phyloP scores from a whole-genome alignment of 1,139 yeast genomes.

The Scheffersomyces cryptocercus region DNA sequence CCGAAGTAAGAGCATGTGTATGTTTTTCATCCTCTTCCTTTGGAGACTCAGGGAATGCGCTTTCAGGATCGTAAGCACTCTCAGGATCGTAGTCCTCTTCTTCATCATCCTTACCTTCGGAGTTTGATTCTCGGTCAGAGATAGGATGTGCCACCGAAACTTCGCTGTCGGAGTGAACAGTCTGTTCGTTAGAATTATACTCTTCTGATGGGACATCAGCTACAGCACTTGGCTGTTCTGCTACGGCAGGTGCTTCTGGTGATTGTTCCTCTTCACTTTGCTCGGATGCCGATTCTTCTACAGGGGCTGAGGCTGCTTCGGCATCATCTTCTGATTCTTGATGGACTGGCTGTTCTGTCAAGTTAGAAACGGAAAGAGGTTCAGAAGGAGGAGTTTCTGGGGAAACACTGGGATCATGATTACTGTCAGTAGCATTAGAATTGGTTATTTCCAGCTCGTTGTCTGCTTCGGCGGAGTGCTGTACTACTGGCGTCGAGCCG shows the following conservation, averaged over 20 bases:
- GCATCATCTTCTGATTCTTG: background rate
- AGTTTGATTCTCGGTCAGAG: too few species aligned
- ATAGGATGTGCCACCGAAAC: background rate
- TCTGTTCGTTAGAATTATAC: background rate
- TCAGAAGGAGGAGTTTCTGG: background rate
- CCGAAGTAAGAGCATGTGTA: too few species aligned
- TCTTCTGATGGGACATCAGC: too few species aligned
- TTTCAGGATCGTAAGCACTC: constrained; percentile 5
- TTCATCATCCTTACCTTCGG: constrained; percentile 8
- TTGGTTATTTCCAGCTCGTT: too few species aligned
- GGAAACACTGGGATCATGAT: too few species aligned
- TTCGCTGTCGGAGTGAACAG: background rate
- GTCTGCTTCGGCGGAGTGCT: too few species aligned
- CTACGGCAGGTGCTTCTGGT: constrained; percentile 1
- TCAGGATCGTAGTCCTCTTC: constrained; percentile 28
- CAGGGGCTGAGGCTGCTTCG: constrained; percentile 4
- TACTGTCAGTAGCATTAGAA: too few species aligned
- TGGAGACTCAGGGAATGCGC: too few species aligned
- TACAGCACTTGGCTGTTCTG: too few species aligned
- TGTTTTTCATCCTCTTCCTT: too few species aligned
- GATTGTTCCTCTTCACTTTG: constrained; percentile 3
- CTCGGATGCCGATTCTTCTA: constrained; percentile 3
- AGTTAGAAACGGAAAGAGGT: constrained; percentile 1
- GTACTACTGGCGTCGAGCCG: too few species aligned
- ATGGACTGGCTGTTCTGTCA: constrained; percentile 1